Evolutionary conservation across 2,329 filamentous ascomycete genomes (phyloP).

Genomic region (Colletotrichum sp.): DNA sequence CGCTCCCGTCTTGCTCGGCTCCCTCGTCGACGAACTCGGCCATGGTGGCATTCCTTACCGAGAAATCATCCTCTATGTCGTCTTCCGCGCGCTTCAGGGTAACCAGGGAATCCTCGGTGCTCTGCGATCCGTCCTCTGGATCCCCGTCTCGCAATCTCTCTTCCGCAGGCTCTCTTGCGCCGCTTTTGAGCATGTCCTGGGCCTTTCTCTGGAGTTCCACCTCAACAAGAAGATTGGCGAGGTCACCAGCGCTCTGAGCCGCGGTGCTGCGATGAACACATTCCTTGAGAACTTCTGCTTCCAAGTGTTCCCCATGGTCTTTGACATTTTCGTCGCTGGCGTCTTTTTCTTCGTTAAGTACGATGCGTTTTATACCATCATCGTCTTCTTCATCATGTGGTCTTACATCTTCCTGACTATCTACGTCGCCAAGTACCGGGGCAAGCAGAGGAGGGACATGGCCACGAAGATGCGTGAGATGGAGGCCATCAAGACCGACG

Average conservation of each 20-base stretch:
- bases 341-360: constrained; percentile 49
- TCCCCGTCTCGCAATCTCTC: constrained; percentile 49
- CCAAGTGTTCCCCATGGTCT: constrained; percentile 55
- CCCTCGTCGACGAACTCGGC: constrained; percentile 44
- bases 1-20: constrained; percentile 47
- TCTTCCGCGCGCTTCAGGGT: constrained; percentile 50
- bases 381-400: constrained; percentile 54
- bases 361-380: constrained; percentile 53
- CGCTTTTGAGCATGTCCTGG: constrained; percentile 53
- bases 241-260: constrained; percentile 53
- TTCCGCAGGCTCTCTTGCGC: constrained; percentile 48
- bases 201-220: constrained; percentile 55
- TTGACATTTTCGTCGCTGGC: constrained; percentile 55
- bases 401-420: constrained; percentile 56
- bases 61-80: constrained; percentile 46
- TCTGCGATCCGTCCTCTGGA: constrained; percentile 49
- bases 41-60: constrained; percentile 46
- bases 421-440: constrained; percentile 53
- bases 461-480: constrained; percentile 48
- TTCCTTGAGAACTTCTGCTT: constrained; percentile 55
- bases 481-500: constrained; percentile 46
- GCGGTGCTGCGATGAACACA: constrained; percentile 52
- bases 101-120: constrained; percentile 49
- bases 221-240: constrained; percentile 56
- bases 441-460: constrained; percentile 49